Base-by-base conservation (phyloP, 2,329 filamentous ascomycete species). In the Sordariomycetes sp. region DNA sequence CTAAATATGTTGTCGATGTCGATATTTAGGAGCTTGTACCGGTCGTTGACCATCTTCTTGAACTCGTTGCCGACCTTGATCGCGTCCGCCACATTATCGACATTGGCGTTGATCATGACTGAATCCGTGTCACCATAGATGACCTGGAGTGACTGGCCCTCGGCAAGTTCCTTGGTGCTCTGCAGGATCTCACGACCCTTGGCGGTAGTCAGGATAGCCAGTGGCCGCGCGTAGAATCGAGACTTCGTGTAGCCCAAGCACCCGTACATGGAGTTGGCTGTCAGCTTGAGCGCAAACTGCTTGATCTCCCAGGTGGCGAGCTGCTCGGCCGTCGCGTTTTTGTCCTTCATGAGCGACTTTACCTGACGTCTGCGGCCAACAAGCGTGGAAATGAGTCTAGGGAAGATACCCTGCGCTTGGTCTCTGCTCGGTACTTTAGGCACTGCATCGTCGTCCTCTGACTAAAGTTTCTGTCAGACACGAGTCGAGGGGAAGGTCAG, bases 41-140 rank as follows among this genome's bases (percentile, higher is more conserved):
- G 85, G 64, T 96, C 89, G 67, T 99, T 99, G 72, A 99, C 94
- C 25, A 89, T 83, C 64, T 84, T 86, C 74, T 96, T 97, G 78
- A 99, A 97, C 61, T 97, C 90, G 52, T 90, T 85, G 58, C 94
- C 95, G 55, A 99, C 87, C 67, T 88, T 91, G 64, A 96, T 75
- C 1, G 94, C 94, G 65, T 95, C 90, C 35, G 88, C 84, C 34
- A 97, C 87, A 62, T 88, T 95, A 71, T 96, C 89, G 57, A 94
- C 90, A 66, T 97, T 97, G 61, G 94, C 95, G 67, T 99, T 99
- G 76, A 99, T 97, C 94, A 99, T 99, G 72, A 99, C 94, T 10
- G 94, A 99, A 72, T 99, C 94, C 13, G 94, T 99, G 72, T 99
- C 94, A 74, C 94, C 94, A 65, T 99, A 99, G 61, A 99, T 97